Conservation (phyloP, 2,329 filamentous ascomycete genomes). For the Colletotrichum brevisporum region DNA sequence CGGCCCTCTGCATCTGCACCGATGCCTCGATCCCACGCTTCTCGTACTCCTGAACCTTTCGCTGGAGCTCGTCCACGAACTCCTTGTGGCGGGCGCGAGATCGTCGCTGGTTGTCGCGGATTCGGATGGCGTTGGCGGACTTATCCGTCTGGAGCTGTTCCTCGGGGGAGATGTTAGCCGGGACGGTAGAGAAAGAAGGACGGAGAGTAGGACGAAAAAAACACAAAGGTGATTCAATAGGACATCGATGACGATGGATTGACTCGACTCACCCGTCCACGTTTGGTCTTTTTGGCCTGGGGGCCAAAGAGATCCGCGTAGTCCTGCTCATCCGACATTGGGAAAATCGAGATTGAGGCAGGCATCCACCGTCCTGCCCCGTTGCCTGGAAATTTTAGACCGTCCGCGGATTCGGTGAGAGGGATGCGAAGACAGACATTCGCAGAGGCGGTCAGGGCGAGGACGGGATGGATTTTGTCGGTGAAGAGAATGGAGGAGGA, state of each 20-base stretch:
- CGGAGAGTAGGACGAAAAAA: no score
- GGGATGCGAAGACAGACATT: conserved; percentile 24
- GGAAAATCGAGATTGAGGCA: background rate
- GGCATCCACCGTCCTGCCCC: background rate
- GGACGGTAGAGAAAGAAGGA: background rate
- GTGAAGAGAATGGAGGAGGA: background rate
- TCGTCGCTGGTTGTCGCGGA: conserved; percentile 68
- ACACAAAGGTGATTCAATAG: no score
- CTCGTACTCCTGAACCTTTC: conserved; percentile 62
- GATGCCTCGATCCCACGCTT: conserved; percentile 63
- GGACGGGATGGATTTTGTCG: conserved; percentile 14
- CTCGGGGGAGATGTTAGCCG: conserved; percentile 31
- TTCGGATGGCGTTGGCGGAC: conserved; percentile 49
- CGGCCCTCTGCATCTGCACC: conserved; percentile 67
- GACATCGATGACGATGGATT: no score
- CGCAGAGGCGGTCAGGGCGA: conserved; percentile 30
- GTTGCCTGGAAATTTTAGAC: conserved; percentile 5
- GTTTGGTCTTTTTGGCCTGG: conserved; percentile 41
- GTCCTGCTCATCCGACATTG: conserved; percentile 39
- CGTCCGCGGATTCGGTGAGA: conserved; percentile 32
- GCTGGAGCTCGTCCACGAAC: conserved; percentile 63
- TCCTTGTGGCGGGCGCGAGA: conserved; percentile 66
- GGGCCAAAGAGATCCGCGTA: conserved; percentile 40
- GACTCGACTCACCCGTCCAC: conserved; percentile 39
- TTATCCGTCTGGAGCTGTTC: conserved; percentile 40